These are phyloP conservation scores for Cercophora sp. DNA, from an alignment of 495 filamentous ascomycete species.

Conservation along the genomic window DNA sequence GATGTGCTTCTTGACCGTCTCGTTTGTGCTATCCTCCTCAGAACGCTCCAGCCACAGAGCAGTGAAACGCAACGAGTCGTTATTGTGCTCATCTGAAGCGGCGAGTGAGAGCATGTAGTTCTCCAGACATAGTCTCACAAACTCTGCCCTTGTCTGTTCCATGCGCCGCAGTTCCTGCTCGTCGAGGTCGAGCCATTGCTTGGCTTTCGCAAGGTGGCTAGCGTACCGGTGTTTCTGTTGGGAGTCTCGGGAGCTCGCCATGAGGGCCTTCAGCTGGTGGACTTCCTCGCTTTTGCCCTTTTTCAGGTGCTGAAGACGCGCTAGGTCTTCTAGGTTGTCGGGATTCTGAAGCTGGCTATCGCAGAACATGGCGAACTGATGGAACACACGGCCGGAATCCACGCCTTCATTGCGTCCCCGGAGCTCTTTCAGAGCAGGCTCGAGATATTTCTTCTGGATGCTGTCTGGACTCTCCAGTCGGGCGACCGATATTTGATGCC, in stretches of 20 bases:
- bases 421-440: slow-evolving; percentile 76
- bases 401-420: slow-evolving; percentile 62
- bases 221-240: slow-evolving; percentile 37
- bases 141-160: slow-evolving; percentile 67
- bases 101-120: slow-evolving; percentile 85
- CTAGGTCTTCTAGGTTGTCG: slow-evolving; percentile 78
- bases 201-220: slow-evolving; percentile 56
- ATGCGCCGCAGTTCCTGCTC: slow-evolving; percentile 80
- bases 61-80: slow-evolving; percentile 88
- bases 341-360: slow-evolving; percentile 86
- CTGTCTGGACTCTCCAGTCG: slow-evolving; percentile 87
- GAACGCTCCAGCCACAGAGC: slow-evolving; percentile 89
- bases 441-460: slow-evolving; percentile 80
- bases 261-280: slow-evolving; percentile 56
- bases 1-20: slow-evolving; percentile 67
- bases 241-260: slow-evolving; percentile 34
- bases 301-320: slow-evolving; percentile 72
- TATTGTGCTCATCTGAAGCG: slow-evolving; percentile 83
- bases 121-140: slow-evolving; percentile 81
- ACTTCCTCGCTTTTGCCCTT: slow-evolving; percentile 79
- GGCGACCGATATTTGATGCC: slow-evolving; percentile 83
- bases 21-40: slow-evolving; percentile 65
- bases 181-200: slow-evolving; percentile 84
- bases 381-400: slow-evolving; percentile 82
- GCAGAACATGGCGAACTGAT: slow-evolving; percentile 92